Conservation (phyloP, 2,329 filamentous ascomycete species). For the Uncinocarpus reesii region DNA sequence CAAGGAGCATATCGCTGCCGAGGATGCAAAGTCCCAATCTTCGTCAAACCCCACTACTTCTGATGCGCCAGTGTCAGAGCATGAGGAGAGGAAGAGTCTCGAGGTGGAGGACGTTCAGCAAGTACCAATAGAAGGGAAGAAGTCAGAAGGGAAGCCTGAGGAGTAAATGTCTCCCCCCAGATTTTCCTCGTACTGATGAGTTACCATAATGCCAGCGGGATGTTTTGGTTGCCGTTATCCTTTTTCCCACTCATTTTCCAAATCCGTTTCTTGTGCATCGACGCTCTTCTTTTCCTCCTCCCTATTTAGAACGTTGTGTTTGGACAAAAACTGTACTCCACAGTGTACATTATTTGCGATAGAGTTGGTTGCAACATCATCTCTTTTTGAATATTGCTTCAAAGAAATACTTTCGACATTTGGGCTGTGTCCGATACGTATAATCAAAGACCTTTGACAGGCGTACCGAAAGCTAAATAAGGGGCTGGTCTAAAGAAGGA, state of each 20-base stretch:
- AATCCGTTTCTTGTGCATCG: neutral
- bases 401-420: neutral
- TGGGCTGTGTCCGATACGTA: neutral
- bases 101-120: constrained; percentile 1
- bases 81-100: neutral
- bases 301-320: neutral
- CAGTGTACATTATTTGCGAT: constrained; percentile 4
- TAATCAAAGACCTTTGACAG: neutral
- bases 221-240: neutral
- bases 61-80: neutral
- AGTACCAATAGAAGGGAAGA: neutral
- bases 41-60: neutral
- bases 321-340: neutral
- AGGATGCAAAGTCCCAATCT: constrained; percentile 19
- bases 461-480: neutral
- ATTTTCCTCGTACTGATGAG: neutral
- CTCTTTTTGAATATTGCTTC: neutral
- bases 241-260: neutral
- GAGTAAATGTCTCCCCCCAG: neutral
- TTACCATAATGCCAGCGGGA: neutral
- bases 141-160: neutral
- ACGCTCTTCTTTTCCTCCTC: neutral
- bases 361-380: neutral
- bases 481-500: neutral
- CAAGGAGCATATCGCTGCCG: constrained; percentile 23